Evolutionary conservation across 805 yeast genomes (phyloP).

Genomic region (Suhomyces sp.): DNA sequence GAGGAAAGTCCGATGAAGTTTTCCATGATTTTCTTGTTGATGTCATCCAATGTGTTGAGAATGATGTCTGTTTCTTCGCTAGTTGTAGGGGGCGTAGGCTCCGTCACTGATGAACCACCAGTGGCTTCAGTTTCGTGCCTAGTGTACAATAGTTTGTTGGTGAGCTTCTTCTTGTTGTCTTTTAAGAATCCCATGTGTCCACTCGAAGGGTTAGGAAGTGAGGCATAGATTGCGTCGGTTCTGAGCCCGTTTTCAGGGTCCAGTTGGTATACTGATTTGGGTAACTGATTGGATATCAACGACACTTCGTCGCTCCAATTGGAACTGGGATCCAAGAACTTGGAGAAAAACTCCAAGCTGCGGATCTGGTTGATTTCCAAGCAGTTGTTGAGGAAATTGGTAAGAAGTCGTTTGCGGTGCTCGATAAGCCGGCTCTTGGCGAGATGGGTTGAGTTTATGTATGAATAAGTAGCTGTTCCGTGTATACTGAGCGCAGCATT

Average conservation of each 20-base stretch:
- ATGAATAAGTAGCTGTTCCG: conserved; percentile 16
- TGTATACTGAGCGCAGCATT: neutral
- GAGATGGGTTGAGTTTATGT: conserved; percentile 41
- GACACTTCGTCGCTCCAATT: conserved; percentile 71
- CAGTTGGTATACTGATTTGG: conserved; percentile 39
- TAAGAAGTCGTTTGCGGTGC: conserved; percentile 55
- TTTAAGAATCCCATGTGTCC: conserved; percentile 34
- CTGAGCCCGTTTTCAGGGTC: conserved; percentile 45
- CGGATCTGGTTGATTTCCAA: conserved; percentile 52
- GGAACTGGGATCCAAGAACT: conserved; percentile 82
- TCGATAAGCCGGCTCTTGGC: conserved; percentile 38
- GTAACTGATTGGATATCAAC: conserved; percentile 36
- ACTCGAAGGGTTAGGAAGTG: conserved; percentile 33
- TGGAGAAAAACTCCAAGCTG: conserved; percentile 60
- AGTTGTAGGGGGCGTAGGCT: neutral
- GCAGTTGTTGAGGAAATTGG: conserved; percentile 78
- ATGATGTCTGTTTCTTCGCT: conserved; percentile 10
- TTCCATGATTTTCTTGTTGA: conserved; percentile 52
- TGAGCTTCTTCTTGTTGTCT: conserved; percentile 25
- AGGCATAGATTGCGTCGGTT: conserved; percentile 32
- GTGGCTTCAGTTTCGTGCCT: conserved; percentile 2
- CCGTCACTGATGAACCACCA: neutral
- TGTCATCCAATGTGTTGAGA: conserved; percentile 47
- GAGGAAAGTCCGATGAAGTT: conserved; percentile 57
- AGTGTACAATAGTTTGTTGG: conserved; percentile 16